Conservation (phyloP, 225 moss, liverwort and hornwort species). For the Straminergon stramineum region DNA sequence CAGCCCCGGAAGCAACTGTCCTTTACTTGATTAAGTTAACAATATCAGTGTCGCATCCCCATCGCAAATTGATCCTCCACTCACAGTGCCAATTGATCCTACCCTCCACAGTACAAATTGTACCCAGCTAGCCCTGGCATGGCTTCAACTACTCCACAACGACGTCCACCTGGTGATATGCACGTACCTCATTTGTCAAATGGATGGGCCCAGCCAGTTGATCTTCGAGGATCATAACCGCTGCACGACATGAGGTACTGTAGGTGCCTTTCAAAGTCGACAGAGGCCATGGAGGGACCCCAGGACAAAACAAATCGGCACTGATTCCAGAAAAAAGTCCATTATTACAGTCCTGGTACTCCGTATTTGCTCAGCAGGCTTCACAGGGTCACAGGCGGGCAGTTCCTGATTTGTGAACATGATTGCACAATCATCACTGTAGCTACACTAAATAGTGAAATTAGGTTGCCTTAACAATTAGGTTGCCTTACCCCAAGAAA, state of each 20-base stretch:
- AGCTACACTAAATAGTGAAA: no score
- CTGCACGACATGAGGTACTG: slow-evolving; percentile 1
- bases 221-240: slow-evolving; percentile 7
- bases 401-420: background rate
- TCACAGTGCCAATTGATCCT: background rate
- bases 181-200: background rate
- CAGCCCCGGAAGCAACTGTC: background rate
- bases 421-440: background rate
- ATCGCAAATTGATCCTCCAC: background rate
- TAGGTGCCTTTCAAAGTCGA: background rate
- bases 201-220: background rate
- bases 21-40: background rate
- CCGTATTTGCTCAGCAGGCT: background rate
- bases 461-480: no score
- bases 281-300: background rate
- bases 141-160: background rate
- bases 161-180: background rate
- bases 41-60: background rate
- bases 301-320: background rate
- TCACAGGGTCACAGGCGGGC: background rate
- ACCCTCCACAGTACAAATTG: background rate
- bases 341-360: background rate
- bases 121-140: background rate
- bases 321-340: background rate
- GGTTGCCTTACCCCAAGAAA: no score